These are phyloP conservation scores for Pythium monospermum DNA, from an alignment of 352 stramenopile genomes.

Conservation along the genomic window DNA sequence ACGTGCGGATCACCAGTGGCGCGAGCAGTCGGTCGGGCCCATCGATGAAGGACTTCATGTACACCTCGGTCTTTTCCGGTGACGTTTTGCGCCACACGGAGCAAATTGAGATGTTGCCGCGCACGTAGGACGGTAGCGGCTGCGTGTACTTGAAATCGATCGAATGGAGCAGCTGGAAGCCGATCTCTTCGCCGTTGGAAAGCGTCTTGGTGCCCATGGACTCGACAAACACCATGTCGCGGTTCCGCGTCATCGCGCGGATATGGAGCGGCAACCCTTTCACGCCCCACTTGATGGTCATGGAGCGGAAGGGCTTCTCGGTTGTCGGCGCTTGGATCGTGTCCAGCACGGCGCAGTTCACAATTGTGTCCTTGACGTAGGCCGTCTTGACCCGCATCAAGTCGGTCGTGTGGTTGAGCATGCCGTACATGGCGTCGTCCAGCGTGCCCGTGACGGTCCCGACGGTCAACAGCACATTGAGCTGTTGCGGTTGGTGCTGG, in stretches of 20 bases:
- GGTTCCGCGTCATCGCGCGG: conserved; percentile 34
- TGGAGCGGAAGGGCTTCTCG: conserved; percentile 45
- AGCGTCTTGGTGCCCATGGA: conserved; percentile 37
- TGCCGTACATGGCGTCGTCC: conserved; percentile 58
- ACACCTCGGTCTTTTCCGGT: conserved; percentile 20
- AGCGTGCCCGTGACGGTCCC: conserved; percentile 47
- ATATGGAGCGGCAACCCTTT: conserved; percentile 40
- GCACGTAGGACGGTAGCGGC: conserved; percentile 29
- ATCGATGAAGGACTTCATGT: conserved; percentile 45
- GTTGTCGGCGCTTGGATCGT: conserved; percentile 37
- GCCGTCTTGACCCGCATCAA: conserved; percentile 49
- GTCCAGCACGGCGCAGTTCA: conserved; percentile 48
- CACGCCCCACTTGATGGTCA: conserved; percentile 65
- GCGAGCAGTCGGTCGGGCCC: conserved; percentile 33
- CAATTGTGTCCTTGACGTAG: conserved; percentile 45
- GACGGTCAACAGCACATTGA: conserved; percentile 15
- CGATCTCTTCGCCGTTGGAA: conserved; percentile 42
- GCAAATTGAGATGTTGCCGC: conserved; percentile 58
- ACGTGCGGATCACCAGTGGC: conserved; percentile 31
- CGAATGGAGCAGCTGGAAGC: conserved; percentile 61
- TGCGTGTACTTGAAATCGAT: conserved; percentile 57
- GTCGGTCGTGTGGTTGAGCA: conserved; percentile 34
- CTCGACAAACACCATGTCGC: conserved; percentile 64
- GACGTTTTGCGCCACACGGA: conserved; percentile 42
- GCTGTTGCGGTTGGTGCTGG: too few relatives aligned